Evolutionary conservation across 1,284 basidiomycete species (phyloP), one percentile per base, ranked within the genome.

Genomic region (Spongiforma sp.): DNA sequence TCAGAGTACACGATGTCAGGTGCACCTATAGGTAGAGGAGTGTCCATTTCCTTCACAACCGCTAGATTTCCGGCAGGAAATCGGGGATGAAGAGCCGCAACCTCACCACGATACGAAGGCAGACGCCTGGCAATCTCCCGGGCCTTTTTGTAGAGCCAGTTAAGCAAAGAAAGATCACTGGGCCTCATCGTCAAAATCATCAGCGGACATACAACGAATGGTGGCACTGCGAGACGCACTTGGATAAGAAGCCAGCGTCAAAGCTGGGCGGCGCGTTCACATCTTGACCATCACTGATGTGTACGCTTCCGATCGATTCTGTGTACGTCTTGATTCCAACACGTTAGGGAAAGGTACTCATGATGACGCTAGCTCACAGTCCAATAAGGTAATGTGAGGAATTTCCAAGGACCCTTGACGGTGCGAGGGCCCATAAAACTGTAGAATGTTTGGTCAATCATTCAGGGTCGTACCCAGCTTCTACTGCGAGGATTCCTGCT

Each of bases 71-170:
- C 79, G 5, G 73, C 67, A 5, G 81, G 67, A 72, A 89, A 89
- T 8, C 65, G 62, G 2, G 89, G 88, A 67, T 89, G 84, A 7
- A 71, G 72, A 4, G 68, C 62, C 1, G 71, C 62, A 9, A 80
- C 72, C 66, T 89, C 88, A 11, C 88, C 88, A 12, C 83, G 80
- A 73, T 82, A 90, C 32, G 74, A 76, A 0, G 78, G 76, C 81
- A 89, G 83, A 6, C 88, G 83, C n/a, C 89, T 82, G 4, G 80
- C 82, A 19, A 67, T 59, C 17, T 65, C 0, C 66, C 77, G 83
- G 83, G 88, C 57, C 81, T 75, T 61, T 37, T 68, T 66, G 61
- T 87, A 74, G 46, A 64, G 28, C 34, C 37, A 50, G n/a, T 30
- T 56, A 10, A 66, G 56, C 14, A 55, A 24, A 14, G 19, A 9